These are phyloP conservation scores for Chlamydomonas sp. DNA, from an alignment of 139 green algal genomes.

Conservation along the genomic window DNA sequence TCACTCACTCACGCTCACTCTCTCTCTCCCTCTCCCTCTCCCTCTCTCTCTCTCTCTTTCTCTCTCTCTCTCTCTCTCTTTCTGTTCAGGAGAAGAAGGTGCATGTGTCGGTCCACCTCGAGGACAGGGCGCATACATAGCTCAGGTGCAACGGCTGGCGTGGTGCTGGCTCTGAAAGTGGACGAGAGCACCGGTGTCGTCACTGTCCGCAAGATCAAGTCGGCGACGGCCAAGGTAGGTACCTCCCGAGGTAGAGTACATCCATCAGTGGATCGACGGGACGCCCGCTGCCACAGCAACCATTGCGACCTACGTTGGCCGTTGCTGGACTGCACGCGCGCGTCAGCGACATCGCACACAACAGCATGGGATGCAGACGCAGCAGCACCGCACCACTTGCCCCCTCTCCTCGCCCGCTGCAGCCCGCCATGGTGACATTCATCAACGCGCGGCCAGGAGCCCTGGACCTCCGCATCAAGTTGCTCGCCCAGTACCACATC, in stretches of 20 bases:
- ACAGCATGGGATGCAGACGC: too few species aligned
- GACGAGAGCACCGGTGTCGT: neutral
- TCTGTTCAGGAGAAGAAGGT: neutral
- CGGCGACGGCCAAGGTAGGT: too few species aligned
- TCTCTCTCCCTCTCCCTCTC: too few species aligned
- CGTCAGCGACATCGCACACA: too few species aligned
- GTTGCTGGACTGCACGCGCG: neutral
- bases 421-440: neutral
- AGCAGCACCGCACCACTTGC: too few species aligned
- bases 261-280: neutral
- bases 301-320: neutral
- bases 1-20: too few species aligned
- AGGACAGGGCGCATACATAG: neutral
- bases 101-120: neutral
- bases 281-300: neutral
- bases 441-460: neutral
- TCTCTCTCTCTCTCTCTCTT: too few species aligned
- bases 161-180: neutral
- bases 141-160: neutral
- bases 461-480: slow-evolving; percentile 2
- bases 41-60: too few species aligned
- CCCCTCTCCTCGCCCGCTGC: neutral
- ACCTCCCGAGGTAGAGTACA: too few species aligned
- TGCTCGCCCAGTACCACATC: slow-evolving; percentile 12
- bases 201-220: too few species aligned